Evolutionary conservation across 345 rosid species (phyloP).

Genomic region (Eucalyptus erythrocorys): DNA sequence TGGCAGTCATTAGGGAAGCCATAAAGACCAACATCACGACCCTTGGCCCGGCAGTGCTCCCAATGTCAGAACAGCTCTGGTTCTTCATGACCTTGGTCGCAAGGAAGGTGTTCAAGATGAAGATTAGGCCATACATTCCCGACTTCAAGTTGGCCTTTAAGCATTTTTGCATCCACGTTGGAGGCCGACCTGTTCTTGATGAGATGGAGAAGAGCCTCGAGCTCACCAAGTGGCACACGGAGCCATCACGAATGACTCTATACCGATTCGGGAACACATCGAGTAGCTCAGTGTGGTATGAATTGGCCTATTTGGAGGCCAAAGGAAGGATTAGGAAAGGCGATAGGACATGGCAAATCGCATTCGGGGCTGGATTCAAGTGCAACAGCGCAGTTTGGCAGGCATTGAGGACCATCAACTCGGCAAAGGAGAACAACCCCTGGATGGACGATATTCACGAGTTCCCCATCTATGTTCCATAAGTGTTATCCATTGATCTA

Average conservation of each 20-base stretch:
- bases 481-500: neutral
- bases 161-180: slow-evolving; percentile 66
- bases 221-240: slow-evolving; percentile 57
- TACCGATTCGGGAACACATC: slow-evolving; percentile 61
- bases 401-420: slow-evolving; percentile 25
- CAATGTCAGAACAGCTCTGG: slow-evolving; percentile 37
- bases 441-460: slow-evolving; percentile 43
- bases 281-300: slow-evolving; percentile 65
- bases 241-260: slow-evolving; percentile 71
- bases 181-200: slow-evolving; percentile 55
- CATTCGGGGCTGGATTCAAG: slow-evolving; percentile 63
- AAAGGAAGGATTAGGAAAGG: slow-evolving; percentile 55
- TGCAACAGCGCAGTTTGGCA: slow-evolving; percentile 61
- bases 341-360: slow-evolving; percentile 64
- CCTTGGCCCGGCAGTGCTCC: slow-evolving; percentile 56
- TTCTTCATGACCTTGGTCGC: slow-evolving; percentile 25
- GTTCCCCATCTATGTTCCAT: slow-evolving; percentile 19
- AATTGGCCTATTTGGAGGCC: slow-evolving; percentile 53
- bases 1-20: slow-evolving; percentile 48
- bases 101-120: slow-evolving; percentile 29
- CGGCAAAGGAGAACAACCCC: slow-evolving; percentile 28
- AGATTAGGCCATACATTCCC: slow-evolving; percentile 41
- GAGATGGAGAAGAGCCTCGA: slow-evolving; percentile 51
- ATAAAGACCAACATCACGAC: slow-evolving; percentile 52
- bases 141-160: slow-evolving; percentile 65